A percentile compares a stretch with the other conserved stretches of the same genome.
Evolutionary conservation across 2,329 filamentous ascomycete genomes (phyloP).

Genomic region (Monosporascus ibericus): DNA sequence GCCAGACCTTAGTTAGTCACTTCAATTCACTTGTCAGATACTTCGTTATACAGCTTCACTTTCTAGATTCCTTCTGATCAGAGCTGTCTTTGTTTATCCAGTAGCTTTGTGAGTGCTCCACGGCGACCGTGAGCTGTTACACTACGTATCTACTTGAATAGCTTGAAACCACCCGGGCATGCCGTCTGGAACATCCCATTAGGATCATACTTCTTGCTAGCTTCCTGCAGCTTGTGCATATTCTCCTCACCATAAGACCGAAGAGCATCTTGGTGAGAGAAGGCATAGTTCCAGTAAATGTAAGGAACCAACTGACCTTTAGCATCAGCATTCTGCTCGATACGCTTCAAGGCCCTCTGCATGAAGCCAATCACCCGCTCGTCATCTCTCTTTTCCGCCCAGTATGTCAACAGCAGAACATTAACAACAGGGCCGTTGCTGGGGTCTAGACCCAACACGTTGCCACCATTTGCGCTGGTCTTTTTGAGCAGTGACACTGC

Average conservation of each 20-base stretch:
- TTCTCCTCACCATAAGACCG: conserved; percentile 2
- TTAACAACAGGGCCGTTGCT: conserved; percentile 2
- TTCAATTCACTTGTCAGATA: too few relatives aligned
- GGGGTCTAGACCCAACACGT: not conserved
- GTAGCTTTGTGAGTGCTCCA: not conserved
- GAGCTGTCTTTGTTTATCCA: not conserved
- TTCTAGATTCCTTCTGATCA: not conserved
- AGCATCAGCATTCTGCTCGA: conserved; percentile 1
- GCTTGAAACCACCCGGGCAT: conserved; percentile 2
- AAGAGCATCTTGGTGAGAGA: conserved; percentile 1
- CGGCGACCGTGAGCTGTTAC: not conserved
- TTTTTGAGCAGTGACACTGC: not conserved
- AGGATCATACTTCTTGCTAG: conserved; percentile 3
- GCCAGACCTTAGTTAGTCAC: too few relatives aligned
- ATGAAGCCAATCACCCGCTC: conserved; percentile 2
- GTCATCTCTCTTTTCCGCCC: conserved; percentile 1
- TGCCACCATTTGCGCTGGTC: not conserved
- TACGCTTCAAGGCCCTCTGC: conserved; percentile 1
- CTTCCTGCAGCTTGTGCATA: not conserved
- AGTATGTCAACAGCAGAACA: conserved; percentile 2
- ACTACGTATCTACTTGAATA: conserved; percentile 1
- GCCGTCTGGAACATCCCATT: conserved; percentile 1
- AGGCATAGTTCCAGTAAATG: conserved; percentile 3
- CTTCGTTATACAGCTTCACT: not conserved
- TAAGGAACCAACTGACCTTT: conserved; percentile 1